phyloP scores from a whole-genome alignment of 192 early-diverging fungal species.

The Backusella mclennaniae region DNA sequence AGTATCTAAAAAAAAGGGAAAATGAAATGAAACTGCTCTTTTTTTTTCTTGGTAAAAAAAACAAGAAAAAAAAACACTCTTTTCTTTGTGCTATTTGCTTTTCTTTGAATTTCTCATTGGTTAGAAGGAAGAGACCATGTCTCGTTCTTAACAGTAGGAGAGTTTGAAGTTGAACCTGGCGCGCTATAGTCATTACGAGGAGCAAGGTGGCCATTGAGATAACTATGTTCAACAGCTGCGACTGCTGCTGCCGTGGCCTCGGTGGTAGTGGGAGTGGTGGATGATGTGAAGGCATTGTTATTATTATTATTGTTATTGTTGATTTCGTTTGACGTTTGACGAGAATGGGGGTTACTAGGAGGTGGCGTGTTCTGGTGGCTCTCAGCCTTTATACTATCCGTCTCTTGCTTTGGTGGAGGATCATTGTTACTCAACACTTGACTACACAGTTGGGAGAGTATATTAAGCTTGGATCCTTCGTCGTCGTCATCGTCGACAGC shows the following conservation, averaged over 20 bases:
- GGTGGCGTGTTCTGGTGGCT: conserved; percentile 26
- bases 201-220: conserved; percentile 30
- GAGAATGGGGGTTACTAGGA: conserved; percentile 31
- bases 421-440: conserved; percentile 27
- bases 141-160: conserved; percentile 18
- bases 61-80: background rate
- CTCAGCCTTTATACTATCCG: background rate
- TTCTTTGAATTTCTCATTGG: background rate
- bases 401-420: conserved; percentile 18
- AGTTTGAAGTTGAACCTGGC: conserved; percentile 25
- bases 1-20: background rate
- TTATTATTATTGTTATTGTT: background rate
- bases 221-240: conserved; percentile 11
- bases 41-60: background rate
- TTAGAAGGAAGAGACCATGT: background rate
- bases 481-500: conserved; percentile 18
- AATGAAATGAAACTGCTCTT: too few relatives aligned
- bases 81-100: background rate
- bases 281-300: background rate
- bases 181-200: background rate
- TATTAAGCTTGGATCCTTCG: conserved; percentile 32
- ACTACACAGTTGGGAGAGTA: conserved; percentile 33
- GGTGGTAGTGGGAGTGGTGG: conserved; percentile 3
- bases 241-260: conserved; percentile 11
- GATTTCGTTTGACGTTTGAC: conserved; percentile 19